Base-by-base conservation (phyloP, 139 green algal genomes). In the Edaphochlamys debaryana region DNA sequence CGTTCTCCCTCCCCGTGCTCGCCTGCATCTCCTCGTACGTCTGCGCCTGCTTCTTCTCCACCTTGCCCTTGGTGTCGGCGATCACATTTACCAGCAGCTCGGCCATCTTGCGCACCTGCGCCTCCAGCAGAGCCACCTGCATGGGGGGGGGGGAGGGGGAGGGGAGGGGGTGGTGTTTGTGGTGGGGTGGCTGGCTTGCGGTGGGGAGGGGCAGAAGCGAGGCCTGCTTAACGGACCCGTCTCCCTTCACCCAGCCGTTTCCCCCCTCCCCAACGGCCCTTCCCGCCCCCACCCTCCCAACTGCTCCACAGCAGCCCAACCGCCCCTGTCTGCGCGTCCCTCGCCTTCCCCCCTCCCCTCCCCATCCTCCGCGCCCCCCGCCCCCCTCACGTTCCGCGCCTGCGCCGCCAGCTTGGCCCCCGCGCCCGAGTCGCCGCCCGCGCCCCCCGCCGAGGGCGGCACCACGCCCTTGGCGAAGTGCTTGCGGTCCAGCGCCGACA, bases 21-120 rank as follows among this genome's bases (percentile, higher is more conserved):
- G 78, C 85, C 69, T 87, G 58, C 90, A 98, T 89, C 92, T 99
- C 97, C 87, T 98, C 96, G 78, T 96, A 97, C 3, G 96, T 99
- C 79, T 95, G 94, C 19, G 94, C 91, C 87, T 96, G 90, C 86
- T 97, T 96, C 91, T 98, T 98, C 91, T 99, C 96, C 54, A 99
- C 93, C 34, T 95, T 91, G 5, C 83, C 93, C 68, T 89, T 86
- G 38, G 96, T 99, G 77, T 96, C 94, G 1, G 92, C 87, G 11
- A 95, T 60, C 19, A 97, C 90, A 27, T 78, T 87, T 71, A 89
- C 87, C 64, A 98, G 82, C 72, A 93, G 73, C 45, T 91, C 84
- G 30, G 87, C 69, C 77, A 96, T 71, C 56, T 82, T 83, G 20
- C 58, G 64, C 32, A 90, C 68, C 69, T 86, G 72, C 1, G 82